Evolutionary conservation across 2,329 filamentous ascomycete genomes (phyloP), one percentile per base, ranked within the genome.

Genomic region (Hymenoscyphus fructigenus): DNA sequence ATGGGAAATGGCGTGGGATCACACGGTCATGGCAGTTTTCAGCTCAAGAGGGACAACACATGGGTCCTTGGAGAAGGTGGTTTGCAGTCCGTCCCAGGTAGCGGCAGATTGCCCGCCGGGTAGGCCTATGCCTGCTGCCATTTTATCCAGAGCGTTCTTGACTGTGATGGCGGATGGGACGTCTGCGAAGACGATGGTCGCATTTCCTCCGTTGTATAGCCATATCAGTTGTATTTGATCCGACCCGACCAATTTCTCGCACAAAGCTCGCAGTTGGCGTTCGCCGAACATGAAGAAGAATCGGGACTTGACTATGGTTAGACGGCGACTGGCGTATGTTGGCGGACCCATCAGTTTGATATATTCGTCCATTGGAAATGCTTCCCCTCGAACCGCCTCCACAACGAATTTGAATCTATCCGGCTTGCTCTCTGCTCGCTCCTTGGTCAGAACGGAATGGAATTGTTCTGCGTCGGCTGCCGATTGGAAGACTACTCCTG

Each of bases 131-230:
- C 59, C 65, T 5, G 17, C 44, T 29, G 61, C 63, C 60, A 62
- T 65, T 14, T 63, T 64, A 62, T 75, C 74, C 34, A 75, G 59
- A 1, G 59, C 62, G 6, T 60, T 60, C 63, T 75, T 75, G 57
- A 75, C 67, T 50, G 66, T 72, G 5, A 73, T 66, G 2, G 73
- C 72, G 2, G 65, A 59, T 0, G 59, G 59, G 0, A 76, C 74
- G 60, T 73, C 70, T 0, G 72, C 62, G 58, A 76, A 75, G 1
- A 75, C 66, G 14, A 75, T 66, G 1, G 74, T 76, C 0, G 74
- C 74, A 59, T 76, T 76, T 0, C 74, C 74, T 23, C 70, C 70
- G 60, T 76, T 76, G 59, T 75, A 75, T 23, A 75, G 44, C 66
- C 69, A 72, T 34, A 73, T 63, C 57, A 70, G 55, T 59, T 75